Conservation (phyloP, 805 yeast genomes). For the Kockiozyma suomiensis region DNA sequence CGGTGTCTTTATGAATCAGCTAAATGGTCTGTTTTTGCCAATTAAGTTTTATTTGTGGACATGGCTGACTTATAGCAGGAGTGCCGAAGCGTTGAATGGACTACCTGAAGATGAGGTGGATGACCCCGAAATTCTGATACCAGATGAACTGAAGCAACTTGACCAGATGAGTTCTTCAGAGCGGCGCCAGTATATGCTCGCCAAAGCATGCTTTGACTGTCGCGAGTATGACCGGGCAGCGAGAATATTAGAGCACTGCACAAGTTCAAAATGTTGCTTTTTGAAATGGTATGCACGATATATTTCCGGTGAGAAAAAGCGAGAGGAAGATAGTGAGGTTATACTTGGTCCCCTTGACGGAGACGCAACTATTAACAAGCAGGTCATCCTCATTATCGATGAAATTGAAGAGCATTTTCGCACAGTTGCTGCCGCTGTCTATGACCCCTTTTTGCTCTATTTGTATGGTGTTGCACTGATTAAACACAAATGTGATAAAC, state of each 20-base stretch:
- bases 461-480: constrained; percentile 68
- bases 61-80: constrained; percentile 35
- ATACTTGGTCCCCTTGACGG: constrained; percentile 48
- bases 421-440: constrained; percentile 29
- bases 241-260: constrained; percentile 52
- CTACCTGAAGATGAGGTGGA: constrained; percentile 39
- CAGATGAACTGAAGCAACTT: not conserved
- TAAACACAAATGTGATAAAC: constrained; percentile 59
- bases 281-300: constrained; percentile 68
- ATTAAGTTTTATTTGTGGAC: not conserved
- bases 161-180: constrained; percentile 25
- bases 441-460: constrained; percentile 67
- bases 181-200: constrained; percentile 60
- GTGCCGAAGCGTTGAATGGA: constrained; percentile 77
- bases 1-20: constrained; percentile 69
- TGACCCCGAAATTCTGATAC: not conserved
- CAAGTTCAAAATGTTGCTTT: constrained; percentile 58
- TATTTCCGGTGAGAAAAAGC: constrained; percentile 74
- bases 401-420: constrained; percentile 44
- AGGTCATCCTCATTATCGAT: constrained; percentile 43
- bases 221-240: constrained; percentile 84
- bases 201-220: constrained; percentile 73
- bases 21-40: constrained; percentile 57
- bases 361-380: constrained; percentile 41
- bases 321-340: constrained; percentile 72